phyloP scores from a whole-genome alignment of 805 yeast species.

The Wickerhamiella azymoides region DNA sequence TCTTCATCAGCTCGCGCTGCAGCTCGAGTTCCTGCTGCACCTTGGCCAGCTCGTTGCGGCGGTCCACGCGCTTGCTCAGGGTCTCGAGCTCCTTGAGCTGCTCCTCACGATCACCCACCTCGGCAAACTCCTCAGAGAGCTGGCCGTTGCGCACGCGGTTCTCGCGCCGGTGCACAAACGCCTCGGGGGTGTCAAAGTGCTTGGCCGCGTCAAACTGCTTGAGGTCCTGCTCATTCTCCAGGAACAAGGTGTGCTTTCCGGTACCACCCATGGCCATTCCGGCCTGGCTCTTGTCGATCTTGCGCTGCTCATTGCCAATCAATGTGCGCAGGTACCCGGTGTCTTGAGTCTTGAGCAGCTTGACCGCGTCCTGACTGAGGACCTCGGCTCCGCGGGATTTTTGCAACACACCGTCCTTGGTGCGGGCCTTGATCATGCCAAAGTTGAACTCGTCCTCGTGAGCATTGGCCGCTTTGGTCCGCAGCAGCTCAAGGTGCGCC shows the following conservation, averaged over 20 bases:
- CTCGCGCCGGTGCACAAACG: constrained; percentile 48
- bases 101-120: constrained; percentile 26
- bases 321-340: constrained; percentile 69
- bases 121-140: constrained; percentile 25
- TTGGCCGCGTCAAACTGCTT: constrained; percentile 47
- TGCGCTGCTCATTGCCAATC: constrained; percentile 51
- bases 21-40: constrained; percentile 61
- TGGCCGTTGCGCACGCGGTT: constrained; percentile 57
- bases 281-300: constrained; percentile 42
- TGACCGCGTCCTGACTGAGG: constrained; percentile 59
- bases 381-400: constrained; percentile 37
- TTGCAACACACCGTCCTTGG: constrained; percentile 50
- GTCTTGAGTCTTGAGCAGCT: constrained; percentile 82
- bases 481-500: constrained; percentile 50
- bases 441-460: constrained; percentile 96
- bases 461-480: constrained; percentile 53
- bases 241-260: constrained; percentile 79
- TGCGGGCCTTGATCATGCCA: constrained; percentile 72
- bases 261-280: constrained; percentile 27
- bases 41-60: constrained; percentile 51
- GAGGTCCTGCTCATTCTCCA: constrained; percentile 45
- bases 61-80: constrained; percentile 50
- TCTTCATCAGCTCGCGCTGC: constrained; percentile 80
- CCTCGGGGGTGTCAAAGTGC: constrained; percentile 56
- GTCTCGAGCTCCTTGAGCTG: constrained; percentile 47